Base-by-base conservation (phyloP, 2,329 filamentous ascomycete species). In the Fusarium concolor region DNA sequence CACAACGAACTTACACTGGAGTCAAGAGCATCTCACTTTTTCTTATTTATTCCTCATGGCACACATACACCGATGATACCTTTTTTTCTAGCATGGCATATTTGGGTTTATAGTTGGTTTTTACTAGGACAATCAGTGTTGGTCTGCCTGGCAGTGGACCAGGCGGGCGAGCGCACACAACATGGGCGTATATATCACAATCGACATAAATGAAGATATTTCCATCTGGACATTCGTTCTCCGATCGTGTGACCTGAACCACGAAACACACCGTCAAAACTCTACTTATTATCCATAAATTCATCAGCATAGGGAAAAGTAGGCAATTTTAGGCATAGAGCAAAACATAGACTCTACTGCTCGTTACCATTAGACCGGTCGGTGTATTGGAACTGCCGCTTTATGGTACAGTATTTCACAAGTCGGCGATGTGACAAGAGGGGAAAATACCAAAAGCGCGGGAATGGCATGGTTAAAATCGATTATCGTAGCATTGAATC, bases 41-140 rank as follows among this genome's bases (percentile, higher is more conserved):
- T 59, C 35, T 46, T 65, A 38, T 33, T 24, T 50, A 39, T 52
- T 56, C 57, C 52, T 58, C 35, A 70, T 63, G 67, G 67, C 70
- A 70, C 59, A 71, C 46, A 69, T 60, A 71, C 54, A 54, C 53
- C 31, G 56, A 72, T 62, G 70, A 72, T 72, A 72, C 70, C 70
- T 72, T 68, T 67, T 67, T 71, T 10, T 55, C 39, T 56, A 31
- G 57, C 58, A 55, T 54, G 43, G 58, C 47, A 68, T 68, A 51
- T 50, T 60, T 60, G 42, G 62, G 42, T 45, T 33, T 56, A 45
- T 56, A 63, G 49, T 67, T 64, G 57, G 22, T 52, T 28, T 53
- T 56, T 56, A 43, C 24, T 65, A 10, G 20, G 29, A 24, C 47
- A 50, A 26, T 33, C 54, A 28, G 35, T 65, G 28, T 54, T 55